Evolutionary conservation across 495 filamentous ascomycete species (phyloP), one percentile per base, ranked within the genome.

Genomic region (Ramalina peruviana): DNA sequence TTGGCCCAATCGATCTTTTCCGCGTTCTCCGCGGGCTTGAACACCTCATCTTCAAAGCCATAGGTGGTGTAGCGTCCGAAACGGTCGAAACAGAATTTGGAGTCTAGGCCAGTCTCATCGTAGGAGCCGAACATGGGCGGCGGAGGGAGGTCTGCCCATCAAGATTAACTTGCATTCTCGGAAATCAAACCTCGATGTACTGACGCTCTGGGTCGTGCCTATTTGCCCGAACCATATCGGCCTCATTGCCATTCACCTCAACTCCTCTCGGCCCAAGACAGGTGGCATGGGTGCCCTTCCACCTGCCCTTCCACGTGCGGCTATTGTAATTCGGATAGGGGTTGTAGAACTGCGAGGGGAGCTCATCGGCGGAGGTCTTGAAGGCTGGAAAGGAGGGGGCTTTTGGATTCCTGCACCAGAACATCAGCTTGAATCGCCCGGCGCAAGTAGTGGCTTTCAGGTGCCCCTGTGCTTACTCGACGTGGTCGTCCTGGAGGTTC

Each of bases 1-100:
- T 64, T 64, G 25, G 78, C 66, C 85, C 85, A 92, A 15, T 80
- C 63, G n/a, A 81, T 57, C 11, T 53, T 55, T 7, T 43, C 45
- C 23, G 56, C 56, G n/a, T 54, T 55, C 6, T 54, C 53, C 6
- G 61, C 43, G 27, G 39, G 49, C 45, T 42, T 47, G 15, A 57
- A 52, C 13, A 59, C 49, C 10, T 66, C 62, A 16, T 71, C 64
- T 10, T 62, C 66, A 27, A 64, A 67, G 1, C 75, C 75, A 53
- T 78, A 78, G 0, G 72, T 64, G 2, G 66, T 72, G 43, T 69
- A 73, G n/a, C 75, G 69, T 4, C 65, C 62, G 53, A 71, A 74
- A 2, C 76, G 69, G 54, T 80, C 75, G n/a, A 73, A 71, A 54
- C 71, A 78, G 6, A 76, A 57, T 26, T 65, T 50, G 0, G 59